Evolutionary conservation across 2,329 filamentous ascomycete species (phyloP), one percentile per base, ranked within the genome.

Genomic region (Thelonectria blattea): DNA sequence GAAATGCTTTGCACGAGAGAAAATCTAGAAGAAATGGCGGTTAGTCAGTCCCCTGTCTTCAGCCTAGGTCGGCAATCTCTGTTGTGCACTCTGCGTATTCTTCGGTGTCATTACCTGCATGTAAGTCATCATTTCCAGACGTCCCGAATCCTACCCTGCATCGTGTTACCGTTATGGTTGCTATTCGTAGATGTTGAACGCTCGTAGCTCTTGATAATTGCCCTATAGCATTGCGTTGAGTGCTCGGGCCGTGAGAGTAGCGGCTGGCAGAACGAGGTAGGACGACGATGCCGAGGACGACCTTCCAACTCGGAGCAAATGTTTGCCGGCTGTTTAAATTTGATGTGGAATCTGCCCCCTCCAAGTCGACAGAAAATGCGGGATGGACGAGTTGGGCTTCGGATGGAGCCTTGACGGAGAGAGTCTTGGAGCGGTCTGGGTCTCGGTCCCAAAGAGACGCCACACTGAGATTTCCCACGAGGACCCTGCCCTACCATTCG

Each of bases 311-410:
- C 12, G 30, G 10, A 9, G 18, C 9, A 14, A 57, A 52, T 46
- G 34, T 53, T 51, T 58, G 58, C 49, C 39, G 56, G 30, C 50
- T 58, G 56, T 54, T 58, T 58, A 59, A 56, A 59, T 59, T 62
- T 51, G 51, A 52, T 62, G 51, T 30, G 39, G 46, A 34, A 41
- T 43, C 47, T 39, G 39, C 46, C 18, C 41, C 30, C 34, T 11
- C 14, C 9, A n/a, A n/a, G 12, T 41, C 27, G 39, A 48, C 50
- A 50, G 17, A n/a, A 30, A 42, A 43, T 58, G 55, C 30, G 43
- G 39, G 18, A 49, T 22, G 54, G 18, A 30, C 14, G 5, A 37
- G 34, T 15, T 41, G 24, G 49, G 34, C 24, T 20, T 47, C 24
- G 50, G 32, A 52, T 53, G 55, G 39, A 58, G 41, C 49, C 41